Evolutionary conservation across 306 rosid genomes (phyloP).

Genomic region (Vigna hirtella): DNA sequence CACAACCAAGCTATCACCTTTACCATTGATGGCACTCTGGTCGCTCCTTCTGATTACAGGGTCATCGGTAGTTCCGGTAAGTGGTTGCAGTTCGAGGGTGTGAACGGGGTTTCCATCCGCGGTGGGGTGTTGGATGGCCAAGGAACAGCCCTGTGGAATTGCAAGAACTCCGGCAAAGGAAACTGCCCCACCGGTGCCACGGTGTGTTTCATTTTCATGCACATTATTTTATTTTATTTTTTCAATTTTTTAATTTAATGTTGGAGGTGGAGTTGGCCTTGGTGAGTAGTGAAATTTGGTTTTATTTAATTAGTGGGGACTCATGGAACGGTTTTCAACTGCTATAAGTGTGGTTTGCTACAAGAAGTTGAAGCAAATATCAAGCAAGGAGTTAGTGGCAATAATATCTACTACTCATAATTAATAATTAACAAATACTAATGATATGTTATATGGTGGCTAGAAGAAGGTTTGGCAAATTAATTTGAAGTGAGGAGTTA

Average conservation of each 20-base stretch:
- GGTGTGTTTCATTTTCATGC: constrained; percentile 42
- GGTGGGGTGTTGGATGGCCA: constrained; percentile 66
- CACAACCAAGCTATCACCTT: constrained; percentile 44
- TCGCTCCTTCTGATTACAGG: constrained; percentile 52
- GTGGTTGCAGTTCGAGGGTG: constrained; percentile 54
- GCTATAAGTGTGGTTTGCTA: constrained; percentile 15
- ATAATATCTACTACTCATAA: not conserved
- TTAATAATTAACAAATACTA: not conserved
- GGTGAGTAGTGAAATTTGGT: not conserved
- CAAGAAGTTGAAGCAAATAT: constrained; percentile 13
- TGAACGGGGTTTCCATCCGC: constrained; percentile 50
- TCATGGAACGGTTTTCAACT: constrained; percentile 39
- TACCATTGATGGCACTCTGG: constrained; percentile 55
- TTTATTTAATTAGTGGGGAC: not conserved
- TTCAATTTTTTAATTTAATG: not conserved
- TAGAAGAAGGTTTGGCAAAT: too few species aligned
- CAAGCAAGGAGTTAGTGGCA: not conserved
- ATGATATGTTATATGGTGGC: too few species aligned
- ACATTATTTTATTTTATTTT: not conserved
- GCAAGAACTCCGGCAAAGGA: constrained; percentile 51
- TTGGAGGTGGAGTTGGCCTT: not conserved
- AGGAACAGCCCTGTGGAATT: constrained; percentile 58
- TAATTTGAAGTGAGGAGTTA: too few species aligned
- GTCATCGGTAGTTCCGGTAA: constrained; percentile 27
- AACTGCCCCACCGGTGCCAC: constrained; percentile 58